phyloP scores from a whole-genome alignment of 2,329 filamentous ascomycete genomes.

The Immersiporthe knoxdaviesiana region DNA sequence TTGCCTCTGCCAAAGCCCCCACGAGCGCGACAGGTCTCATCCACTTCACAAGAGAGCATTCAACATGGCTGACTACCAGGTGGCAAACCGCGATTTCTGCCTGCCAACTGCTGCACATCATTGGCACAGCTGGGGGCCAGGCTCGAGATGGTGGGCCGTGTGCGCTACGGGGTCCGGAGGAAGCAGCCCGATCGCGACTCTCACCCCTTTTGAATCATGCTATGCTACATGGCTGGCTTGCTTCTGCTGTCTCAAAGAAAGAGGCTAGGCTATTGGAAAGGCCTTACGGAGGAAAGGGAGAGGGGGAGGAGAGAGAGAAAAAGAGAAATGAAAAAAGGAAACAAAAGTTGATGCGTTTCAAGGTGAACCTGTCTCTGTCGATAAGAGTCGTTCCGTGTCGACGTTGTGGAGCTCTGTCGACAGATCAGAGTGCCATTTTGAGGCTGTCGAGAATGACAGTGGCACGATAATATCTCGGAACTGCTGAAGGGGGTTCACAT shows the following conservation, averaged over 20 bases:
- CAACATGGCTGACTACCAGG: background rate
- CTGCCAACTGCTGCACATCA: background rate
- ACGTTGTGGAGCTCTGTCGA: background rate
- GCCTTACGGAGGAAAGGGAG: background rate
- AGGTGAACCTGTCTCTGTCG: background rate
- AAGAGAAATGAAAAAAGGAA: background rate
- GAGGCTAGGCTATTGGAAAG: background rate
- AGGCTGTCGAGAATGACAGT: background rate
- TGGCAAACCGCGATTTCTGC: background rate
- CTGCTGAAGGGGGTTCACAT: background rate
- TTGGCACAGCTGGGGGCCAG: background rate
- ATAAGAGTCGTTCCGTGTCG: background rate
- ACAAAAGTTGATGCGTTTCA: background rate
- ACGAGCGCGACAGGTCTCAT: background rate
- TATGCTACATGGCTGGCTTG: background rate
- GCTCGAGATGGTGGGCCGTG: background rate
- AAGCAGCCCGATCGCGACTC: background rate
- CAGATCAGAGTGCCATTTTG: background rate
- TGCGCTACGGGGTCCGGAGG: background rate
- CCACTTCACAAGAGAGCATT: background rate
- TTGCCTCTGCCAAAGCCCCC: background rate
- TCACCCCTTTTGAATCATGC: background rate
- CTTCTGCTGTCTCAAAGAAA: background rate
- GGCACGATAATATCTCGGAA: slow-evolving; percentile 8
- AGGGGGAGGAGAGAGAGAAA: background rate